A percentile compares a stretch with the other conserved stretches of the same genome.
Evolutionary conservation across 257 asterid genomes (phyloP).

Genomic region (Lithospermum erythrorhizon): DNA sequence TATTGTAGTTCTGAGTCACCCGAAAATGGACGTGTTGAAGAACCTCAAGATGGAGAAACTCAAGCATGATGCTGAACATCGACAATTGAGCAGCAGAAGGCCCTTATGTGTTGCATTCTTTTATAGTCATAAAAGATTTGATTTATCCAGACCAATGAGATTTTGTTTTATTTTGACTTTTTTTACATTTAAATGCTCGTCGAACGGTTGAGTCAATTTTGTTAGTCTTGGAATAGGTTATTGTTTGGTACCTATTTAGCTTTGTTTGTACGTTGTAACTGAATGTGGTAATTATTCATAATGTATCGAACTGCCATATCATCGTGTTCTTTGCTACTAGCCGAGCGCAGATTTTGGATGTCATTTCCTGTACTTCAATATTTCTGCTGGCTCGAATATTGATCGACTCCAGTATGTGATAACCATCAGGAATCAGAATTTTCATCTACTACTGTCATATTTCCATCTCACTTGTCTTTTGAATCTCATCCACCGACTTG

Average conservation of each 20-base stretch:
- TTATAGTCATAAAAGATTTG: neutral
- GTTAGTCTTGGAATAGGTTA: conserved; percentile 15
- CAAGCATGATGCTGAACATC: conserved; percentile 9
- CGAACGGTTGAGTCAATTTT: conserved; percentile 23
- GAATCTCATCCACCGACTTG: no score
- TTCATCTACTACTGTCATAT: no score
- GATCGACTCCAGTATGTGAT: neutral
- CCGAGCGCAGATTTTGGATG: no score
- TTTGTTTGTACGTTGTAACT: conserved; percentile 8
- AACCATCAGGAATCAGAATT: no score
- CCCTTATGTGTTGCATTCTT: neutral
- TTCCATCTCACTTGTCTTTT: no score
- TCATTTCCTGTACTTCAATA: no score
- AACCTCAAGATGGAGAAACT: conserved; percentile 11
- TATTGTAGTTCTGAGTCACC: conserved; percentile 18
- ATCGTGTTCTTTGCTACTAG: neutral
- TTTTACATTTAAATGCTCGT: neutral
- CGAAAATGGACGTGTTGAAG: conserved; percentile 20
- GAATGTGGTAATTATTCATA: conserved; percentile 8
- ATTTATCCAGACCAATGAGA: conserved; percentile 5
- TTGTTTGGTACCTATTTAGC: conserved; percentile 3
- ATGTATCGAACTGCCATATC: neutral
- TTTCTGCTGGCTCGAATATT: neutral
- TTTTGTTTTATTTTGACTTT: neutral
- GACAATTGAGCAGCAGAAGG: conserved; percentile 1